phyloP scores from a whole-genome alignment of 768 basidiomycete genomes.

The Rhodotorula diobovata region DNA sequence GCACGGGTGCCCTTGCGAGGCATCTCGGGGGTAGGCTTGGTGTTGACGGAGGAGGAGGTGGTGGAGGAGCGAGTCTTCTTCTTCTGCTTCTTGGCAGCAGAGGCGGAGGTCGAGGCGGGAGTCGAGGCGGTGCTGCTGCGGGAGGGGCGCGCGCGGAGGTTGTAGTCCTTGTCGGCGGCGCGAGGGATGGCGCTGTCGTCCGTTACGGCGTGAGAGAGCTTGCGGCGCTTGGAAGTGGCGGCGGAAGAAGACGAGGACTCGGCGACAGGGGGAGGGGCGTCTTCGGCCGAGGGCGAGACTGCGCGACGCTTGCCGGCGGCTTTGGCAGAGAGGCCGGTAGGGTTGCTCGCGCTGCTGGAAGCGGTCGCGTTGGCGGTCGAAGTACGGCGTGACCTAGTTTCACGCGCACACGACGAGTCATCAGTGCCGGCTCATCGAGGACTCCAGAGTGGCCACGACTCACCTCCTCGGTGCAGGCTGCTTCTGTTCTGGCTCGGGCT shows the following conservation, averaged over 20 bases:
- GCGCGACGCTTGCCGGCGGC: conserved; percentile 41
- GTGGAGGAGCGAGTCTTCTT: conserved; percentile 1
- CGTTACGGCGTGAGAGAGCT: background rate
- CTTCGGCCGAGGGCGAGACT: conserved; percentile 5
- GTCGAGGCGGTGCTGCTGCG: background rate
- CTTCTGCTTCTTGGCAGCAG: conserved; percentile 2
- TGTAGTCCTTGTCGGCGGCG: conserved; percentile 7
- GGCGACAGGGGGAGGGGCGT: background rate
- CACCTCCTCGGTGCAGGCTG: conserved; percentile 1
- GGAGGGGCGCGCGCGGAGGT: conserved; percentile 21
- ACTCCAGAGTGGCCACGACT: background rate
- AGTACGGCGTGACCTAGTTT: conserved; percentile 13
- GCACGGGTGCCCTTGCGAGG: conserved; percentile 38
- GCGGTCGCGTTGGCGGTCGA: background rate
- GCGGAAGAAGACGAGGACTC: background rate
- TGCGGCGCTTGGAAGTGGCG: conserved; percentile 13
- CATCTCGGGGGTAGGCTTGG: conserved; percentile 9
- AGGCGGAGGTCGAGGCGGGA: background rate
- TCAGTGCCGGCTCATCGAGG: too few relatives aligned
- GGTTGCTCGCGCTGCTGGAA: too few relatives aligned
- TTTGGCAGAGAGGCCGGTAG: conserved; percentile 22
- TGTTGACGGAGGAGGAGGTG: background rate
- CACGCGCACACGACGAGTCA: background rate
- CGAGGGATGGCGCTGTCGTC: too few relatives aligned
- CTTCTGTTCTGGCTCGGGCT: background rate